Conservation (phyloP, 495 filamentous ascomycete species). For the Sordaria brevicollis region DNA sequence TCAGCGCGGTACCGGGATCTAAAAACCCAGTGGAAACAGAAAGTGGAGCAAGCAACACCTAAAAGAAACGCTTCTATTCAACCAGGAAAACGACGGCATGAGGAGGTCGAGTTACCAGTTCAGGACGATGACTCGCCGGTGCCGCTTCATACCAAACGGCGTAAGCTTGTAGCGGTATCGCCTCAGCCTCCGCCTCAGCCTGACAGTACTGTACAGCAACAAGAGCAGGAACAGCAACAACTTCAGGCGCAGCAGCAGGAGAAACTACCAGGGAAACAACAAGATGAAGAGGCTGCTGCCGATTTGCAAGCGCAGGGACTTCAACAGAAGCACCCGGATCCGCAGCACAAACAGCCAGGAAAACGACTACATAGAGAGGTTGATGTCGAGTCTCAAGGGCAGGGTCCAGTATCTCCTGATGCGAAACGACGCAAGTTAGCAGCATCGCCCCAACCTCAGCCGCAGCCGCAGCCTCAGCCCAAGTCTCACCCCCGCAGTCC, state of each 20-base stretch:
- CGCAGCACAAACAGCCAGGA: not conserved
- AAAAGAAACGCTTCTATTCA: not conserved
- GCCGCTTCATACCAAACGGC: not conserved
- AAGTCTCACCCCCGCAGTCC: no score
- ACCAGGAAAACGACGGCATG: not conserved
- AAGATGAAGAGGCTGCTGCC: no score
- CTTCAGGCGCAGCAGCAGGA: no score
- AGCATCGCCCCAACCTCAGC: not conserved
- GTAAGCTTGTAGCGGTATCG: not conserved
- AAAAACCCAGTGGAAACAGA: not conserved
- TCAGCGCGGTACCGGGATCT: not conserved
- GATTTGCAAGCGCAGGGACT: no score
- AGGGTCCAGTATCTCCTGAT: not conserved
- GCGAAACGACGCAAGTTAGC: not conserved
- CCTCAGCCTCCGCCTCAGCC: no score
- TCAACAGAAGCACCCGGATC: no score
- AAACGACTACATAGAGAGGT: not conserved
- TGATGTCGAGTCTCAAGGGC: not conserved
- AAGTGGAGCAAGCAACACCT: not conserved
- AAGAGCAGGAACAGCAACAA: no score
- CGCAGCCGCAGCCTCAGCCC: no score
- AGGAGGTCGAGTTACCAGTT: not conserved
- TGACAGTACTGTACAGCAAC: no score
- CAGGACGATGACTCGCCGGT: not conserved
- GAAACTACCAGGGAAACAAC: no score